A percentile compares a stretch with the other conserved stretches of the same genome.
These are phyloP conservation scores for Nothomitra cinnamomea DNA, from an alignment of 2,329 filamentous ascomycete genomes.

Conservation along the genomic window DNA sequence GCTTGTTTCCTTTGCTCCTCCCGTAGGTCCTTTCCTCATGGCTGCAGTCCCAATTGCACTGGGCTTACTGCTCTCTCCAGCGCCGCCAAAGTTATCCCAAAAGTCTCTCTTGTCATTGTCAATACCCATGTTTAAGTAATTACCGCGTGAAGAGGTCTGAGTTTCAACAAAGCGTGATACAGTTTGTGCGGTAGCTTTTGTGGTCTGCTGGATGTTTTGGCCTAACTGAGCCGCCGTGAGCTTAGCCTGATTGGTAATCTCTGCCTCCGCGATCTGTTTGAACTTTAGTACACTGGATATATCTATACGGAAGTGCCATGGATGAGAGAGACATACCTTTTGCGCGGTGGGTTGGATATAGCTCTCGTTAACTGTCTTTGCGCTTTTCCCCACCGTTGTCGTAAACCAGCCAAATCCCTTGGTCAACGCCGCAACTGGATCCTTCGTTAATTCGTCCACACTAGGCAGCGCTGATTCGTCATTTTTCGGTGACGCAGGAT, in stretches of 20 bases:
- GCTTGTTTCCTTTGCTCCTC: not conserved
- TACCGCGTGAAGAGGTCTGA: conserved; percentile 17
- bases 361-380: conserved; percentile 76
- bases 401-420: conserved; percentile 95
- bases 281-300: conserved; percentile 14
- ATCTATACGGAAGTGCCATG: too few relatives aligned
- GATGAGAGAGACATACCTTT: conserved; percentile 44
- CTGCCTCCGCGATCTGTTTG: conserved; percentile 43
- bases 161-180: conserved; percentile 84
- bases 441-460: conserved; percentile 78
- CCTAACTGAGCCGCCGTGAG: conserved; percentile 33
- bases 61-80: conserved; percentile 1
- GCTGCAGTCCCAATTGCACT: conserved; percentile 6
- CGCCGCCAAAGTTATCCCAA: conserved; percentile 7
- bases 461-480: conserved; percentile 36
- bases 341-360: conserved; percentile 88
- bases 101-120: conserved; percentile 7
- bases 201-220: conserved; percentile 46
- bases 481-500: conserved; percentile 27
- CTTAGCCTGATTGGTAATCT: conserved; percentile 41
- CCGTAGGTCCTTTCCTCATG: conserved; percentile 2
- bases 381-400: conserved; percentile 72
- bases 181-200: conserved; percentile 57
- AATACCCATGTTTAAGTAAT: not conserved
- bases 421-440: conserved; percentile 72